Evolutionary conservation across 2,329 filamentous ascomycete species (phyloP), one percentile per base, ranked within the genome.

Genomic region (Orbilia brochopaga): DNA sequence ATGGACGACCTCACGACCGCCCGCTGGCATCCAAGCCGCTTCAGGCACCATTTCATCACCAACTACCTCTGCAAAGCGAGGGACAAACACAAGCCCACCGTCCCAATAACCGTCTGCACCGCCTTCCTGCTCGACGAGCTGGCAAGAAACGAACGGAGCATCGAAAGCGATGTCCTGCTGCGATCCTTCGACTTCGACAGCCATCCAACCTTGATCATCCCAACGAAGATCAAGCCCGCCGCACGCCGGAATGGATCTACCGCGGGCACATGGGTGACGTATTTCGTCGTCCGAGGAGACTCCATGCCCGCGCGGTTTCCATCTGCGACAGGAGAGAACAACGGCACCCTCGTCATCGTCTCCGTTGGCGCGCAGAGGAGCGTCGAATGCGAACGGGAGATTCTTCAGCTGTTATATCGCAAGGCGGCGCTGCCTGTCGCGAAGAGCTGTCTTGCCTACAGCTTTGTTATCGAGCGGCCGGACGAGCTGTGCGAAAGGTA

Each of bases 101-200:
- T 19, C 1, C 51, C 60, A 8, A 53, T 61, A 24, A 60, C 60
- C 6, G 51, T 72, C 52, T 72, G 67, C 23, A 65, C 58, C 5
- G 55, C 60, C 15, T 72, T 72, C 60, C 55, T 72, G 23, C 67
- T 72, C 50, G 67, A 72, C 27, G 67, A 72, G 30, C 50, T 72
- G 11, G 55, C 30, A 5, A 72, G 60, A 27, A 59, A 50, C 2
- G 62, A 59, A 24, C 21, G 27, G 10, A 65, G 55, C 1, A 19
- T 65, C 5, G 67, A 72, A 27, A 60, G 27, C 1, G 37, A 53
- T 15, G 17, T 65, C 7, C 64, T 72, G 60, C 42, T 61, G 21
- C 19, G 44, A 35, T 32, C 60, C 7, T 56, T 37, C 17, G 56
- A 72, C 21, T 65, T 59, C 21, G 24, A 52, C 19, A 17, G 8